Conservation (phyloP, 345 rosid genomes). For the Abelmoschus esculentus region DNA sequence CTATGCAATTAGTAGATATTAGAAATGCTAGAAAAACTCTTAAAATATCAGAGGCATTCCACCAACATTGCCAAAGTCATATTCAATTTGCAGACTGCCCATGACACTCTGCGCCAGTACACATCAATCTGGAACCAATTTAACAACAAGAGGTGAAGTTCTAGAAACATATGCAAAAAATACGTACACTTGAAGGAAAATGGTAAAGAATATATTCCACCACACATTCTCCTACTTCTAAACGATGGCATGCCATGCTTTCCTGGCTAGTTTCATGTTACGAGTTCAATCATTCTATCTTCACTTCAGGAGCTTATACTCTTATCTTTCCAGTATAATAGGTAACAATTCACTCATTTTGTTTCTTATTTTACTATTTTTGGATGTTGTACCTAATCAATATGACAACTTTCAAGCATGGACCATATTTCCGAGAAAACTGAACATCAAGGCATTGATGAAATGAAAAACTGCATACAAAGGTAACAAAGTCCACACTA, state of each 20-base stretch:
- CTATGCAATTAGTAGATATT: not conserved
- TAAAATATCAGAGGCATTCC: not conserved
- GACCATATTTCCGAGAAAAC: not conserved
- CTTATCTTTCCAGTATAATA: not conserved
- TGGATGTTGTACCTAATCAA: not conserved
- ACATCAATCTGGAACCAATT: not conserved
- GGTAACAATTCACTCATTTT: not conserved
- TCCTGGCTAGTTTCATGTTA: too few species aligned
- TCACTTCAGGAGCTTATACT: too few species aligned
- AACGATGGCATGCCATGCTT: not conserved
- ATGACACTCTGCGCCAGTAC: not conserved
- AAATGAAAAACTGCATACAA: slow-evolving; percentile 37
- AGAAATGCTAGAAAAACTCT: slow-evolving; percentile 2
- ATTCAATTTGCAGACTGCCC: not conserved
- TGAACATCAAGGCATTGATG: not conserved
- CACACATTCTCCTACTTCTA: not conserved
- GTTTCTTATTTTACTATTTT: not conserved
- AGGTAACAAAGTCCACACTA: slow-evolving; percentile 73
- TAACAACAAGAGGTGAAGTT: not conserved
- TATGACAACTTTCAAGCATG: not conserved
- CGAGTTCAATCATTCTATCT: too few species aligned
- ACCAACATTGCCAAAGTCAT: not conserved
- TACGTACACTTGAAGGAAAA: not conserved
- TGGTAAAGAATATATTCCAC: not conserved
- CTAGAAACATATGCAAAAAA: not conserved